phyloP scores from a whole-genome alignment of 2,329 filamentous ascomycete species.

The Didymella pinodella region DNA sequence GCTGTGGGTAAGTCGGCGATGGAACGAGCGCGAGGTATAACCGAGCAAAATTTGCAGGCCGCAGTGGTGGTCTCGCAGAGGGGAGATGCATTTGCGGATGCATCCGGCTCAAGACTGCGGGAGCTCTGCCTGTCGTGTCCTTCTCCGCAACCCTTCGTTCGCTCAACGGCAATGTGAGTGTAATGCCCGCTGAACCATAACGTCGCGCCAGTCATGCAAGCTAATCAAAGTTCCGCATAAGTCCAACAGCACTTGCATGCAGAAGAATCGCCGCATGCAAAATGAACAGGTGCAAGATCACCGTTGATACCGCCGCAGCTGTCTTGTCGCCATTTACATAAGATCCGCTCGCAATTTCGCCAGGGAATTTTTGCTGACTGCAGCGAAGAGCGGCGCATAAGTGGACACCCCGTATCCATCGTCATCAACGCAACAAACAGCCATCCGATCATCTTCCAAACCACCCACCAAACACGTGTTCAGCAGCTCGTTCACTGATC shows the following conservation, averaged over 20 bases:
- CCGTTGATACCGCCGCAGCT: background rate
- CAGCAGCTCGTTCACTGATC: background rate
- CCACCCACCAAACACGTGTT: slow-evolving; percentile 4
- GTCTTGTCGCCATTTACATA: slow-evolving; percentile 6
- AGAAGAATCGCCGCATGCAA: background rate
- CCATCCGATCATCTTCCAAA: slow-evolving; percentile 6
- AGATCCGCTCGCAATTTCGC: slow-evolving; percentile 7
- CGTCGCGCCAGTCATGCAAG: slow-evolving; percentile 5
- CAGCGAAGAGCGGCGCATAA: slow-evolving; percentile 4
- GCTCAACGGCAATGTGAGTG: background rate
- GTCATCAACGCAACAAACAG: slow-evolving; percentile 1
- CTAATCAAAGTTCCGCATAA: slow-evolving; percentile 4
- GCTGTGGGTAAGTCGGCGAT: background rate
- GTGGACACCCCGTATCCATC: background rate
- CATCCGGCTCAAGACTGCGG: slow-evolving; percentile 3
- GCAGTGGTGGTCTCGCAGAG: slow-evolving; percentile 3
- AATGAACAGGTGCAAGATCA: background rate
- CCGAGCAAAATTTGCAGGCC: background rate
- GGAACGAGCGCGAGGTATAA: background rate
- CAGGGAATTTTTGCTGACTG: slow-evolving; percentile 7
- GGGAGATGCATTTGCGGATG: slow-evolving; percentile 8
- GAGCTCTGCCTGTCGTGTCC: background rate
- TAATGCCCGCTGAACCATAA: background rate
- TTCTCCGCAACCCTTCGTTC: background rate
- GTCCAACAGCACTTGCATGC: background rate